Evolutionary conservation across 2,329 filamentous ascomycete genomes (phyloP), one percentile per base, ranked within the genome.

Genomic region (Fusarium newnesense): DNA sequence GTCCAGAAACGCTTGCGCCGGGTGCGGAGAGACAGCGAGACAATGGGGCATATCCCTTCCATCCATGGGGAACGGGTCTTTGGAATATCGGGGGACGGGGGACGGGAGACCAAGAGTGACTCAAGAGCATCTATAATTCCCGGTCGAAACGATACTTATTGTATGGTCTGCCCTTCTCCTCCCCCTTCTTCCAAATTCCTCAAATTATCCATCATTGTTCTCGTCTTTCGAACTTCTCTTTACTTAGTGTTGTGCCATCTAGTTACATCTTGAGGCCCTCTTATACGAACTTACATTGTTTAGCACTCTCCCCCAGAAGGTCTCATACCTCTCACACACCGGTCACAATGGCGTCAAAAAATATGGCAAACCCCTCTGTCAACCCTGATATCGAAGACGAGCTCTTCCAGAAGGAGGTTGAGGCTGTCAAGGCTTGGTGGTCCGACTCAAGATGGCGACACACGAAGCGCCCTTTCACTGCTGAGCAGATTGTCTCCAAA

Each of bases 401-500:
- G 78, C 85, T 91, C 79, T 97, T 93, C 85, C 87, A 90, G 79
- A 88, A 92, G 76, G 96, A 99, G 82, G 94, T 98, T 68, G 90
- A 92, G 78, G 91, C 93, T 75, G 92, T 98, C 76, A 94, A 98
- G 89, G 86, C 93, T 83, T 99, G 96, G 96, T 99, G 96, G 96
- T 88, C 87, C 60, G 94, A 97, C 78, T 90, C 94, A 64, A 90
- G 96, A 87, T 99, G 96, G 96, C 90, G 94, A 81, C 90, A 94
- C 84, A 99, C 96, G 78, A 95, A 93, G 86, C 90, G 96, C 66
- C 92, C 96, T 30, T 99, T 96, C 83, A 97, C 95, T 8, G 95
- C 96, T 37, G 96, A 98, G 87, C 94, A 97, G 85, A 98, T 99
- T 80, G 96, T 97, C 73, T 92, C 94, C 59, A 99, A 99, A 90